phyloP scores from a whole-genome alignment of 1,284 basidiomycete species.

The Leccinum insigne region DNA sequence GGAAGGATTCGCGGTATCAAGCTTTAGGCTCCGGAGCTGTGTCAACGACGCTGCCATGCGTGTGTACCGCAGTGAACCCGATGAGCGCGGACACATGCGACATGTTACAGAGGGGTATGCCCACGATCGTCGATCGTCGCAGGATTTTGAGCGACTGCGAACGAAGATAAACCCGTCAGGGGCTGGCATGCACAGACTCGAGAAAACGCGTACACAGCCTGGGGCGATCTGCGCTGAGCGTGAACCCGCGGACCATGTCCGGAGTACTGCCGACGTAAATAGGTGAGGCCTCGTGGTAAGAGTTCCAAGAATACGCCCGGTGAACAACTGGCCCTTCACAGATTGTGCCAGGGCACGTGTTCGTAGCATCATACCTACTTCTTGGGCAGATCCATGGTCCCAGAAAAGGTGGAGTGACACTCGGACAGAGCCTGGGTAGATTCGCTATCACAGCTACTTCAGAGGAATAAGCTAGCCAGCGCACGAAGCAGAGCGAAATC shows the following conservation, averaged over 20 bases:
- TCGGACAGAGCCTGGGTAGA: constrained; percentile 17
- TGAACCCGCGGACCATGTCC: constrained; percentile 4
- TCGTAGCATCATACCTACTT: constrained; percentile 15
- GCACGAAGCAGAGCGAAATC: constrained; percentile 9
- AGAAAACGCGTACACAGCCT: constrained; percentile 6
- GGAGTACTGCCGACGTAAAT: constrained; percentile 10
- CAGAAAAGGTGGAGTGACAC: constrained; percentile 10
- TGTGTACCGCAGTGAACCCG: constrained; percentile 11
- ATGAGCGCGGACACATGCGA: constrained; percentile 4
- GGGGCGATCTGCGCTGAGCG: constrained; percentile 2
- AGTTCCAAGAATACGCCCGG: background rate
- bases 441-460: constrained; percentile 11
- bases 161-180: constrained; percentile 8
- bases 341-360: constrained; percentile 10
- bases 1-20: constrained; percentile 14
- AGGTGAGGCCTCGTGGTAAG: constrained; percentile 1
- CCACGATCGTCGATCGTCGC: background rate
- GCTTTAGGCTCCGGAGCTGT: constrained; percentile 14
- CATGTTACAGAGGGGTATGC: background rate
- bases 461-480: constrained; percentile 3
- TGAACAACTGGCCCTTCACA: constrained; percentile 13
- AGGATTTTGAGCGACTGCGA: constrained; percentile 10
- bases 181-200: constrained; percentile 5
- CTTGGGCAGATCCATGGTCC: background rate
- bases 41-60: constrained; percentile 11